These are phyloP conservation scores for Plasmodium billcollinsi DNA, from an alignment of 169 alveolate species.

Conservation along the genomic window DNA sequence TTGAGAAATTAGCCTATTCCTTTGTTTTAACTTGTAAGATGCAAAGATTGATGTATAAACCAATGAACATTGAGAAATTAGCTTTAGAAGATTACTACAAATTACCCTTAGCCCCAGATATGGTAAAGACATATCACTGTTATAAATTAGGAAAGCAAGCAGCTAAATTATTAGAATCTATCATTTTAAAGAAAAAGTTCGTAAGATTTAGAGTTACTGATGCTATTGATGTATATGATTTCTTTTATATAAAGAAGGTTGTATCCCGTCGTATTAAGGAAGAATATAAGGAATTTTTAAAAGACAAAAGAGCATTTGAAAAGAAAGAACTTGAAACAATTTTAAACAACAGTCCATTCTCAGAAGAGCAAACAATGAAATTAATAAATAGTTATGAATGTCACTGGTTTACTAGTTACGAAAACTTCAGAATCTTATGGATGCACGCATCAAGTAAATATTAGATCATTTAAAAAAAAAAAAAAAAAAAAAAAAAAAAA, in stretches of 20 bases:
- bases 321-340: constrained; percentile 7
- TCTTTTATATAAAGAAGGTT: constrained; percentile 26
- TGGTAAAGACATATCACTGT: constrained; percentile 61
- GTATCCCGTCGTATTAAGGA: constrained; percentile 2
- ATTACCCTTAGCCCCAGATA: constrained; percentile 41
- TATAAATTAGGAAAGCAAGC: constrained; percentile 60
- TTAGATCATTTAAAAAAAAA: not conserved
- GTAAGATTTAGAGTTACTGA: constrained; percentile 34
- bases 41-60: constrained; percentile 15
- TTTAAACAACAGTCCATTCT: constrained; percentile 1
- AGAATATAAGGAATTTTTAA: constrained; percentile 21
- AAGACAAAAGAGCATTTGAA: constrained; percentile 18
- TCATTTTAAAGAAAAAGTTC: constrained; percentile 54
- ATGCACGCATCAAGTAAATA: constrained; percentile 66
- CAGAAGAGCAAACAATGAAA: constrained; percentile 17
- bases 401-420: constrained; percentile 57
- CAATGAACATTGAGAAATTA: constrained; percentile 17
- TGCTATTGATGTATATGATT: constrained; percentile 68
- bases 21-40: constrained; percentile 25
- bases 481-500: not conserved
- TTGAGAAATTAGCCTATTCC: constrained; percentile 31
- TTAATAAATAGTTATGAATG: constrained; percentile 24
- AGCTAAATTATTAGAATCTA: constrained; percentile 44
- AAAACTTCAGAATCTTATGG: constrained; percentile 41
- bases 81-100: constrained; percentile 14